Evolutionary conservation across 345 rosid genomes (phyloP).

Genomic region (Durio zibethinus): DNA sequence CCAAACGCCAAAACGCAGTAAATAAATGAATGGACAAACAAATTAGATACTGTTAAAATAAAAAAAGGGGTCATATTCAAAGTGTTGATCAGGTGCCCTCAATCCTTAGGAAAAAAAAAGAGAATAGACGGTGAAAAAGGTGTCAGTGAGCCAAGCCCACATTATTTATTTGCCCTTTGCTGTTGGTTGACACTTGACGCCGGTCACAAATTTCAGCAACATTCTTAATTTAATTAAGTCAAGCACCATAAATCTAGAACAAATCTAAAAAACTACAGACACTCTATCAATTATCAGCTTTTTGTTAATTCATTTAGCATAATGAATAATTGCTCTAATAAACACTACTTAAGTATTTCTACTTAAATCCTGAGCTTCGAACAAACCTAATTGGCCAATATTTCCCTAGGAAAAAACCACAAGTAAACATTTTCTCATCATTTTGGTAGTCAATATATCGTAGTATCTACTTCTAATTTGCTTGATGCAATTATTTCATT

Average conservation of each 20-base stretch:
- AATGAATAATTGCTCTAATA: background rate
- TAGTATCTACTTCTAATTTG: background rate
- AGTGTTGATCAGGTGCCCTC: background rate
- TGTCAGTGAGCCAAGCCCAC: background rate
- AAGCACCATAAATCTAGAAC: background rate
- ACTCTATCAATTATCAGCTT: background rate
- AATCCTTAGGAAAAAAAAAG: background rate
- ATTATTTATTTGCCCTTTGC: background rate
- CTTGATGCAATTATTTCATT: background rate
- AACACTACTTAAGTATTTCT: background rate
- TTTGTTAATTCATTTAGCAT: background rate
- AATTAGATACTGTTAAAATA: too few species aligned
- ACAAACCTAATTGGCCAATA: background rate
- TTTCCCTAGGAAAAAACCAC: background rate
- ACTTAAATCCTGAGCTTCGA: background rate
- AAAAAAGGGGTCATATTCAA: too few species aligned
- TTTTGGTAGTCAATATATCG: background rate
- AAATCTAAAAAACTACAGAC: background rate
- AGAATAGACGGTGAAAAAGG: background rate
- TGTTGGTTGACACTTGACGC: background rate
- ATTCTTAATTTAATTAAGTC: background rate
- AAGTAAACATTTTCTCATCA: background rate
- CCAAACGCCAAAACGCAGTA: too few species aligned
- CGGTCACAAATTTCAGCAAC: background rate
- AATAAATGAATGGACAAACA: too few species aligned